A percentile compares a stretch with the other conserved stretches of the same genome.
phyloP scores from a whole-genome alignment of 108 stramenopile species.

The Cyclostephanos tholiformis region DNA sequence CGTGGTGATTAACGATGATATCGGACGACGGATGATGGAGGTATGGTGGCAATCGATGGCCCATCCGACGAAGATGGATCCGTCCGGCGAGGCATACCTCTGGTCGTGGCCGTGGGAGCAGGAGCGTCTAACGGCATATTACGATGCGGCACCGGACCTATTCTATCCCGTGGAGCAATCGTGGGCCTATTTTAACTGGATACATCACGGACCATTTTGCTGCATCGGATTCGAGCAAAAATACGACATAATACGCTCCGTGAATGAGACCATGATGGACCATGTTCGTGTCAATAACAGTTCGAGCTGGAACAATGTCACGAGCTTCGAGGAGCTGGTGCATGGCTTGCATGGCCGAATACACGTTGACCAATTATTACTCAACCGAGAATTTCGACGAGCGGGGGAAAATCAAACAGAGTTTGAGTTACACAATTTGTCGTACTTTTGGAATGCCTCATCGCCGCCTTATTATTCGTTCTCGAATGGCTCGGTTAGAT shows the following conservation, averaged over 20 bases:
- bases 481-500: not conserved
- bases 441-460: not conserved
- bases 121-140: not conserved
- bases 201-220: too few relatives aligned
- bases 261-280: not conserved
- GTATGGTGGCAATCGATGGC: too few relatives aligned
- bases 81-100: not conserved
- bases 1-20: too few relatives aligned
- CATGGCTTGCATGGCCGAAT: not conserved
- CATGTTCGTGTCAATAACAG: not conserved
- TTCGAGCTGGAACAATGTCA: not conserved
- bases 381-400: not conserved
- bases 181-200: not conserved
- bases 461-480: not conserved
- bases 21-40: too few relatives aligned
- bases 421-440: not conserved
- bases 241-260: not conserved
- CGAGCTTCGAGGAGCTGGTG: not conserved
- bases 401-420: not conserved
- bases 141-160: not conserved
- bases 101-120: not conserved
- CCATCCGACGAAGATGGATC: too few relatives aligned
- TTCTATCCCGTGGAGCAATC: not conserved
- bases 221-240: not conserved
- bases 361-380: not conserved